phyloP scores from a whole-genome alignment of 2,329 filamentous ascomycete species.

The Ophiocordyceps unilateralis region DNA sequence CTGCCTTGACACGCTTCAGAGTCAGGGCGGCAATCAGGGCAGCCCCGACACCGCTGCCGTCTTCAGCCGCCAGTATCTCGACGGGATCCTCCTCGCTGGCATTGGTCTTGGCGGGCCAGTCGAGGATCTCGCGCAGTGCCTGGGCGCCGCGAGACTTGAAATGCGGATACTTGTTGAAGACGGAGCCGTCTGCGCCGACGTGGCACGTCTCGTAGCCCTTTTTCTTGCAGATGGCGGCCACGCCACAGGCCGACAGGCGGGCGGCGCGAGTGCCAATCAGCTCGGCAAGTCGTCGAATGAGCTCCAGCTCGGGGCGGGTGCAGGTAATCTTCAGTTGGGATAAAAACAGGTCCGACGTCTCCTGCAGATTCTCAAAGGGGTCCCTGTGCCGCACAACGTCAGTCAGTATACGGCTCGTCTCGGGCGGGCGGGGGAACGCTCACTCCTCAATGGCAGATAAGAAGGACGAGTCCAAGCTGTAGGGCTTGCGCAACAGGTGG shows the following conservation, averaged over 20 bases:
- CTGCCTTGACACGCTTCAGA: slow-evolving; percentile 43
- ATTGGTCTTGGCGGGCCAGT: slow-evolving; percentile 61
- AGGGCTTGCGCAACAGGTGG: slow-evolving; percentile 63
- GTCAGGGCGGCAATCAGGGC: slow-evolving; percentile 74
- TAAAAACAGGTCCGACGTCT: slow-evolving; percentile 70
- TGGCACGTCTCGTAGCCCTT: slow-evolving; percentile 78
- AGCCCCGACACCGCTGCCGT: slow-evolving; percentile 92
- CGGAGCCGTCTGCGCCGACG: slow-evolving; percentile 89
- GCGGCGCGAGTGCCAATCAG: slow-evolving; percentile 90
- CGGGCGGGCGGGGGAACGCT: slow-evolving; percentile 7
- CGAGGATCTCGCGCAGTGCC: slow-evolving; percentile 85
- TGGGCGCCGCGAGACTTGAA: slow-evolving; percentile 87
- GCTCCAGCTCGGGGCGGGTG: slow-evolving; percentile 66
- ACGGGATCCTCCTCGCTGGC: slow-evolving; percentile 69
- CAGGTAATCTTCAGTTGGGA: slow-evolving; percentile 55
- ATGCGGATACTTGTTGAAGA: slow-evolving; percentile 98
- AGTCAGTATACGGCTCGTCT: slow-evolving; percentile 1
- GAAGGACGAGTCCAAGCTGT: slow-evolving; percentile 85
- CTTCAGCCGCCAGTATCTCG: slow-evolving; percentile 77
- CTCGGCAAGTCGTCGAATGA: slow-evolving; percentile 77
- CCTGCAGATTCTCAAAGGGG: slow-evolving; percentile 84
- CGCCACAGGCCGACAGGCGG: slow-evolving; percentile 82
- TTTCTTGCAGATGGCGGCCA: slow-evolving; percentile 93
- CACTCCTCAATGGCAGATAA: slow-evolving; percentile 81
- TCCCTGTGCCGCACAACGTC: slow-evolving; percentile 36